Evolutionary conservation across 352 stramenopile genomes (phyloP).

Genomic region (Pythium aristosporum): DNA sequence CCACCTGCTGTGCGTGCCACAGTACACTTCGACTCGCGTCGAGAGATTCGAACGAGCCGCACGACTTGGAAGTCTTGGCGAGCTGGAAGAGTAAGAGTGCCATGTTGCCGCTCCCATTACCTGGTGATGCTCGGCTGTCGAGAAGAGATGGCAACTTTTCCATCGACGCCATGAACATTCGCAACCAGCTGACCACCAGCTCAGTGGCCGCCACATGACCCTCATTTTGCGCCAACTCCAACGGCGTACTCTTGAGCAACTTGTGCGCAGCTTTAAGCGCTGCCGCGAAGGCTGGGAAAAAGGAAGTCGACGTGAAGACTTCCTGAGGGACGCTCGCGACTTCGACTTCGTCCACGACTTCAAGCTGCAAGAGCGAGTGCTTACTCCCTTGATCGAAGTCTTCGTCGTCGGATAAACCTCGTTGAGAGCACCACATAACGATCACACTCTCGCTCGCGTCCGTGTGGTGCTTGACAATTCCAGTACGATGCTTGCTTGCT

Average conservation of each 20-base stretch:
- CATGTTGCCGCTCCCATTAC: conserved; percentile 63
- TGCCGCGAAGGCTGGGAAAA: conserved; percentile 24
- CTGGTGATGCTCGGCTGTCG: conserved; percentile 56
- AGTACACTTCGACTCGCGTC: conserved; percentile 18
- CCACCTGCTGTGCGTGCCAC: conserved; percentile 49
- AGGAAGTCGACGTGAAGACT: neutral
- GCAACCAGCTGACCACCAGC: conserved; percentile 51
- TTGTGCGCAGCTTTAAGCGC: conserved; percentile 27
- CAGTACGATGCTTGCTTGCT: neutral
- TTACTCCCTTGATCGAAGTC: neutral
- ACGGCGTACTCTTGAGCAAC: conserved; percentile 13
- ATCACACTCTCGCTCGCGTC: conserved; percentile 3
- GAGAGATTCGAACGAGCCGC: conserved; percentile 35
- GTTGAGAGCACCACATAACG: neutral
- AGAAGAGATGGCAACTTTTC: conserved; percentile 51
- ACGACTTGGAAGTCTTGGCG: conserved; percentile 50
- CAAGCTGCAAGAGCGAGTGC: neutral
- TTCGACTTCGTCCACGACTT: conserved; percentile 3
- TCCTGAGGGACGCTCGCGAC: neutral
- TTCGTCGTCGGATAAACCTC: neutral
- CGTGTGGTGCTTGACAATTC: conserved; percentile 17
- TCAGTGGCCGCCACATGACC: conserved; percentile 30
- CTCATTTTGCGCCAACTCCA: conserved; percentile 5
- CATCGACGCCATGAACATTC: conserved; percentile 49
- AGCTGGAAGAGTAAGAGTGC: conserved; percentile 60